phyloP scores from a whole-genome alignment of 139 green algal species.

The Eudorina sp. region DNA sequence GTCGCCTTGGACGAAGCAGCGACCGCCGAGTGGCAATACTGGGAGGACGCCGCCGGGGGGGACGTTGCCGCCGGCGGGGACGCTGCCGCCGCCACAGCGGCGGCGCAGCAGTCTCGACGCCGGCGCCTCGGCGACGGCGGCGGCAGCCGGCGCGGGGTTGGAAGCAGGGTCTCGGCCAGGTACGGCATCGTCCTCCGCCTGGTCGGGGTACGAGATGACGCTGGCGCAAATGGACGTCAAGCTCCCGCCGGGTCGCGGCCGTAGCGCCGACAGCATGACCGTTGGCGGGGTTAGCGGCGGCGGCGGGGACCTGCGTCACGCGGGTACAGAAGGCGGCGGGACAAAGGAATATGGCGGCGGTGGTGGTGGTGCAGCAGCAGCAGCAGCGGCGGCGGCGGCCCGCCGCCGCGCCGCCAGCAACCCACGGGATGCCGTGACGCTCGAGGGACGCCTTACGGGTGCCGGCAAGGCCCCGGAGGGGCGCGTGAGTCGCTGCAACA shows the following conservation, averaged over 20 bases:
- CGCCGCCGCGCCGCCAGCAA: constrained; percentile 28
- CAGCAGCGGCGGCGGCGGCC: background rate
- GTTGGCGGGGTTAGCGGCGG: background rate
- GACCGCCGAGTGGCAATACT: background rate
- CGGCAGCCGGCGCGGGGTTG: background rate
- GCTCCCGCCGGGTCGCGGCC: background rate
- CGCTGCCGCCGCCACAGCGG: background rate
- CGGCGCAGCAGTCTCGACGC: background rate
- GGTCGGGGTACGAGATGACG: constrained; percentile 29
- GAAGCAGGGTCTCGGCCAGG: background rate
- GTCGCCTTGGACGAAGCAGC: background rate
- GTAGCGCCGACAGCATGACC: background rate
- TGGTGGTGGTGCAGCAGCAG: background rate
- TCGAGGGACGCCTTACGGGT: background rate
- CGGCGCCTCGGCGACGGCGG: background rate
- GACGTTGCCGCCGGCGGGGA: background rate
- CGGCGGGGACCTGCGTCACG: background rate
- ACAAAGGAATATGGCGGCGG: background rate
- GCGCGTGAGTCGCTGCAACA: constrained; percentile 25
- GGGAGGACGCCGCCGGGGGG: too few species aligned
- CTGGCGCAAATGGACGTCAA: background rate
- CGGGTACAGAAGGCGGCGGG: background rate
- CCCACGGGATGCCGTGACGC: background rate
- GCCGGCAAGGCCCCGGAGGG: background rate
- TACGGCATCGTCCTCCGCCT: constrained; percentile 14